A percentile compares a stretch with the other conserved stretches of the same genome.
phyloP scores from a whole-genome alignment of 139 green algal species.

The Trebouxia sp. region DNA sequence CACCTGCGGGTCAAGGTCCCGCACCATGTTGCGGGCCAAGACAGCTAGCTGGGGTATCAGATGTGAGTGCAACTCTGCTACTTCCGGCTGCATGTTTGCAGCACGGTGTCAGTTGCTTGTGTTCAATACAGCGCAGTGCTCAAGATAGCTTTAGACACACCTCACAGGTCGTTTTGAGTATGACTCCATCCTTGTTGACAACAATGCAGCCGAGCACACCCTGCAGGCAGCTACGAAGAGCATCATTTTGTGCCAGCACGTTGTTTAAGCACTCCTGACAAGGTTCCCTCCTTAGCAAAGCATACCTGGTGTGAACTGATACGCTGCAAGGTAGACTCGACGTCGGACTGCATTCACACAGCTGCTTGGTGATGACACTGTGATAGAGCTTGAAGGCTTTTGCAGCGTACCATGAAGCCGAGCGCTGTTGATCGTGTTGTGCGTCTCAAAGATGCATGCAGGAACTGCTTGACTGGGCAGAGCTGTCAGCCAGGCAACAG shows the following conservation, averaged over 20 bases:
- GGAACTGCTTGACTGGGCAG: too few species aligned
- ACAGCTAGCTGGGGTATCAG: conserved; percentile 69
- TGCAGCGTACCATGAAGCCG: too few species aligned
- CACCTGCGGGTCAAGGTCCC: conserved; percentile 76
- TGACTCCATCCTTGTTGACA: conserved; percentile 45
- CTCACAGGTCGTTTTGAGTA: conserved; percentile 54
- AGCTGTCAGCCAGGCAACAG: too few species aligned
- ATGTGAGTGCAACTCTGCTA: conserved; percentile 69
- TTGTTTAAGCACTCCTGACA: neutral
- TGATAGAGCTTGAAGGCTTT: too few species aligned
- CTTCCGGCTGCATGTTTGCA: conserved; percentile 47
- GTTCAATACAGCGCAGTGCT: too few species aligned
- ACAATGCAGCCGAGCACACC: conserved; percentile 59
- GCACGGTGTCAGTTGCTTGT: neutral
- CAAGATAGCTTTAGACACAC: conserved; percentile 35
- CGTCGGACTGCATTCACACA: conserved; percentile 1
- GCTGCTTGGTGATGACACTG: too few species aligned
- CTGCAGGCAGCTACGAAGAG: conserved; percentile 31
- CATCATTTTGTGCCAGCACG: neutral
- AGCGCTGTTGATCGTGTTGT: too few species aligned
- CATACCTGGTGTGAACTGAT: conserved; percentile 26
- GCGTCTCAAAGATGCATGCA: too few species aligned
- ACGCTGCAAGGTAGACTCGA: conserved; percentile 23
- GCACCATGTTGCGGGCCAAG: conserved; percentile 68
- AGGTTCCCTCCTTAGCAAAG: too few species aligned